Base-by-base conservation (phyloP, 2,329 filamentous ascomycete species). In the Thermothelomyces thermophilus region DNA sequence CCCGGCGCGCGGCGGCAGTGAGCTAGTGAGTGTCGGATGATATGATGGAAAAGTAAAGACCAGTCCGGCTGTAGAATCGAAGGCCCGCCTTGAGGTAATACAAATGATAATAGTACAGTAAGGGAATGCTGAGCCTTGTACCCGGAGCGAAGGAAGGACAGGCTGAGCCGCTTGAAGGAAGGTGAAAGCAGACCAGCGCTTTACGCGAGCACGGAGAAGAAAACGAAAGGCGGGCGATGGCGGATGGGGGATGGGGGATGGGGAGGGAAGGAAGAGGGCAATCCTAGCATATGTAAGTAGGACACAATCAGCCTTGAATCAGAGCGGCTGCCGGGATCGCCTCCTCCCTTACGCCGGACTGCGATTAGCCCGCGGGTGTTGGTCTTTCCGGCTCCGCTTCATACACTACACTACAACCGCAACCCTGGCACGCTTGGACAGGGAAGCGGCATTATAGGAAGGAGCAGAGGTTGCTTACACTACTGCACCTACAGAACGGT, bases 111-210 rank as follows among this genome's bases (percentile, higher is more conserved):
- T 57, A 60, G 48, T 44, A 56, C 41, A 46, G 54, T 34, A 45
- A n/a, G n/a, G n/a, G 42, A 19, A 47, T 19, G 10, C 16, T 6
- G 11, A 35, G 11, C 31, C 40, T 41, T 44, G 37, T 22, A 41
- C 48, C 31, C 31, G 44, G 51, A 48, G 19, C 45, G 51, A 45
- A 54, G 53, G 55, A 53, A 53, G 36, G 50, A 56, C 57, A 58
- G 58, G 57, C 58, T 50, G 56, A 57, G 59, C 59, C 58, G 59
- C 55, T 61, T 56, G 48, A 60, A 62, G 53, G 58, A 61, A 53
- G 56, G 53, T 51, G 50, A 66, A 73, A 74, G 71, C 72, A 73
- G 70, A 73, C 72, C 73, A 72, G 73, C 68, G 73, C 73, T 75
- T 73, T 66, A 63, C 60, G 56, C 58, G 55, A 56, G 48, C 34